Conservation (phyloP, 495 filamentous ascomycete genomes). For the Penicillium odoratum region DNA sequence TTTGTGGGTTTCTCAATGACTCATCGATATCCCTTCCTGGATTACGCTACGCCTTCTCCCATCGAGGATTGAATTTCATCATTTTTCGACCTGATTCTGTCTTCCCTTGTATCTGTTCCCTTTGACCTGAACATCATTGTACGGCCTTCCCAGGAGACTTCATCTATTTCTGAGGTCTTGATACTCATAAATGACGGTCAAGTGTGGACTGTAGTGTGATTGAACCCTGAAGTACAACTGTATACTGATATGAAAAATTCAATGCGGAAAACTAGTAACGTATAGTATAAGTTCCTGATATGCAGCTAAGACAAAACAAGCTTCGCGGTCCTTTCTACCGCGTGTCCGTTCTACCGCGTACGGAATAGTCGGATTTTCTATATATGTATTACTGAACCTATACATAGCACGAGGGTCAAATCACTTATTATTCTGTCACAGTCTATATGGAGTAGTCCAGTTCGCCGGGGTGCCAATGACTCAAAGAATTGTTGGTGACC, state of each 20-base stretch:
- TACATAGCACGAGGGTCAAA: too few species aligned
- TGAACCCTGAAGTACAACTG: not conserved
- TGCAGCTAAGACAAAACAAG: too few species aligned
- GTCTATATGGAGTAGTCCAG: too few species aligned
- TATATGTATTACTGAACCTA: too few species aligned
- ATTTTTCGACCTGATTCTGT: not conserved
- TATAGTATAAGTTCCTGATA: too few species aligned
- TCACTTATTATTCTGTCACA: too few species aligned
- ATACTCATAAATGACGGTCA: not conserved
- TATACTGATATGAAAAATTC: not conserved
- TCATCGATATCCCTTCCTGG: slow-evolving; percentile 1
- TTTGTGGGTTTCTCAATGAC: not conserved
- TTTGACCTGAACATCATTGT: not conserved
- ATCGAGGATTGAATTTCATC: not conserved
- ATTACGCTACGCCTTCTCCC: not conserved
- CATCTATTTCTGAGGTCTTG: not conserved
- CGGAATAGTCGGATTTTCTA: too few species aligned
- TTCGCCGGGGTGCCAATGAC: too few species aligned
- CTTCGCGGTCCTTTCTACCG: too few species aligned
- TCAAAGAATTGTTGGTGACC: too few species aligned
- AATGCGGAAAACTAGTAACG: too few species aligned
- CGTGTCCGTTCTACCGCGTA: too few species aligned
- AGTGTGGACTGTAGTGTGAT: not conserved
- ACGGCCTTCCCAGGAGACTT: not conserved
- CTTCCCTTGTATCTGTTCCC: not conserved